Evolutionary conservation across 2,329 filamentous ascomycete species (phyloP), one percentile per base, ranked within the genome.

Genomic region (Apiospora arundinis): DNA sequence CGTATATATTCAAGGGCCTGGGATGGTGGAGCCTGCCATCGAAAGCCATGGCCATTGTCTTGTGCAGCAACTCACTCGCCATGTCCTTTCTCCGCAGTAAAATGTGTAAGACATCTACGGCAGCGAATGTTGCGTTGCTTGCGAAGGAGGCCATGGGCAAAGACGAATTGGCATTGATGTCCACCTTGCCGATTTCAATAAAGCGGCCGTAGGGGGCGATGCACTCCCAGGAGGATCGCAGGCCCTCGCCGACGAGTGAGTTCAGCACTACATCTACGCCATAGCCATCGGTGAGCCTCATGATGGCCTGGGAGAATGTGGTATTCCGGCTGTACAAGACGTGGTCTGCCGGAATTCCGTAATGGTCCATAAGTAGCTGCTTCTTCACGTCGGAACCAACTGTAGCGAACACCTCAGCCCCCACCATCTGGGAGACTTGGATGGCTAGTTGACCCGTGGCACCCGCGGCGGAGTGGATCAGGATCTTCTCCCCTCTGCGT

Each of bases 231-330:
- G 73, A 73, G 23, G 77, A 23, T 32, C 76, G 65, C 21, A 67
- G 65, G 32, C 23, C 23, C 14, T 69, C 81, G 0, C 68, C 68
- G 4, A 85, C 83, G 16, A 69, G 49, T 0, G 85, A 80, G 72
- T 85, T 67, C 65, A 67, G 37, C 6, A 67, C 42, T 8, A 42
- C 23, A 23, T 67, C 23, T 21, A 46, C 65, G 23, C 65, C 65
- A 21, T 23, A 21, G 40, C 23, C 23, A 18, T 46, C 23, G 42
- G 65, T 67, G 14, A 28, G 21, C 21, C 42, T 5, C 65, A 67
- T 42, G 42, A 67, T 14, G 9, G 14, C 37, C n/a, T 28, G 4
- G 37, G 37, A 23, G 23, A 67, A 67, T 2, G 65, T 46, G 32
- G 8, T 65, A 5, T 37, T 28, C 28, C 40, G 28, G 21, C 32